phyloP scores from a whole-genome alignment of 495 filamentous ascomycete genomes.

The Penicillium argentinense region DNA sequence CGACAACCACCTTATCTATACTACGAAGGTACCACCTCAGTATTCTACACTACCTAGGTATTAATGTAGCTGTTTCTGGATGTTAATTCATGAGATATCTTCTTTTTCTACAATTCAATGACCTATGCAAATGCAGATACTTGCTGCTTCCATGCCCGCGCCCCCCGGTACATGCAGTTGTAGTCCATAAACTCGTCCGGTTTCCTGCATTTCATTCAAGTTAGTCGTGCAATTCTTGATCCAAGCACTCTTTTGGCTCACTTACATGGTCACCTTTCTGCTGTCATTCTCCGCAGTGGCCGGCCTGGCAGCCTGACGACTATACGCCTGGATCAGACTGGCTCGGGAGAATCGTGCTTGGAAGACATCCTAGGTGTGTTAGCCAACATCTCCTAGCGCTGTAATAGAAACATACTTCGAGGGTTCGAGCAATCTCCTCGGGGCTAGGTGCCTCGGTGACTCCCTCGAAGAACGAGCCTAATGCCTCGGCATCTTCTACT shows the following conservation, averaged over 20 bases:
- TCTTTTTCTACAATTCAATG: background rate
- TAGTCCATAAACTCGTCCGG: slow-evolving; percentile 45
- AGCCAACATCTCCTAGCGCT: background rate
- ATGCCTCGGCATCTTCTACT: slow-evolving; percentile 39
- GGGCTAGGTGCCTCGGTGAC: slow-evolving; percentile 2
- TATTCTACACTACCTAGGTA: too few relatives aligned
- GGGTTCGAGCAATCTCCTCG: background rate
- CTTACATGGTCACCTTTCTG: slow-evolving; percentile 32
- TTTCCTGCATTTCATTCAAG: slow-evolving; percentile 12
- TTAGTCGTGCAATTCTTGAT: background rate
- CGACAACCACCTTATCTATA: too few relatives aligned
- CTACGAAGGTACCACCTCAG: too few relatives aligned
- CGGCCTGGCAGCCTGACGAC: slow-evolving; percentile 37
- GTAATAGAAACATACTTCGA: slow-evolving; percentile 3
- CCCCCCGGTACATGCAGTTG: slow-evolving; percentile 41
- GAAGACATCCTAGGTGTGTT: slow-evolving; percentile 17
- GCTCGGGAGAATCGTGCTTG: slow-evolving; percentile 18
- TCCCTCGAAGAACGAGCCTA: slow-evolving; percentile 27
- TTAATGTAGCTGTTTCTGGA: background rate
- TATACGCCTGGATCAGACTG: slow-evolving; percentile 27
- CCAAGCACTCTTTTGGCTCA: too few relatives aligned
- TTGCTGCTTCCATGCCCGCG: slow-evolving; percentile 26
- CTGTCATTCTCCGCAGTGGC: slow-evolving; percentile 23
- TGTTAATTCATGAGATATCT: background rate
- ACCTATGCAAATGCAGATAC: background rate